Evolutionary conservation across 306 rosid genomes (phyloP).

Genomic region (Styphnolobium japonicum): DNA sequence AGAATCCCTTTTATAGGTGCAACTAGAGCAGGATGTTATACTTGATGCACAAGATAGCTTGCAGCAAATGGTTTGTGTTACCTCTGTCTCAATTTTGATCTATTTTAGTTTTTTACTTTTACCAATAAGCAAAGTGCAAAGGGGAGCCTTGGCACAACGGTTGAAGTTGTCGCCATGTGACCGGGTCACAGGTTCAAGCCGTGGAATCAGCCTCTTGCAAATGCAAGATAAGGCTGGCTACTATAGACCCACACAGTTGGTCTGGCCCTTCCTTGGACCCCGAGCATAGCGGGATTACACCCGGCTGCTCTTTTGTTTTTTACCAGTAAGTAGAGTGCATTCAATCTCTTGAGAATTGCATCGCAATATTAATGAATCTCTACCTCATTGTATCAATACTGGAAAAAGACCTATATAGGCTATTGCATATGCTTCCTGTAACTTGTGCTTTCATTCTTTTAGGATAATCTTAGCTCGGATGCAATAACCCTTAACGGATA

Average conservation of each 20-base stretch:
- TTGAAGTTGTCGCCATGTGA: no score
- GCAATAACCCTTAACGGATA: conserved; percentile 70
- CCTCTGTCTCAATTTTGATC: conserved; percentile 16
- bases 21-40: conserved; percentile 54
- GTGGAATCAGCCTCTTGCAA: no score
- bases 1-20: conserved; percentile 52
- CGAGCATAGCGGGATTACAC: no score
- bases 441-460: conserved; percentile 37
- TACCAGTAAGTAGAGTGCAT: not conserved
- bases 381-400: not conserved
- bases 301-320: no score
- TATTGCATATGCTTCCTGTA: conserved; percentile 10
- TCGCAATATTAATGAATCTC: not conserved
- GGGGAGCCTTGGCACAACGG: no score
- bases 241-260: no score
- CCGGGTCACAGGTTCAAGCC: no score
- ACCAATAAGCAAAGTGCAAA: not conserved
- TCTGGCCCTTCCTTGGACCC: no score
- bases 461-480: conserved; percentile 73
- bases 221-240: no score
- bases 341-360: conserved; percentile 5
- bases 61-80: conserved; percentile 72
- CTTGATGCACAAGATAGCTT: conserved; percentile 66
- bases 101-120: conserved; percentile 24
- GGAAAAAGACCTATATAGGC: not conserved